Evolutionary conservation across 768 basidiomycete genomes (phyloP).

Genomic region (Imleria badia): DNA sequence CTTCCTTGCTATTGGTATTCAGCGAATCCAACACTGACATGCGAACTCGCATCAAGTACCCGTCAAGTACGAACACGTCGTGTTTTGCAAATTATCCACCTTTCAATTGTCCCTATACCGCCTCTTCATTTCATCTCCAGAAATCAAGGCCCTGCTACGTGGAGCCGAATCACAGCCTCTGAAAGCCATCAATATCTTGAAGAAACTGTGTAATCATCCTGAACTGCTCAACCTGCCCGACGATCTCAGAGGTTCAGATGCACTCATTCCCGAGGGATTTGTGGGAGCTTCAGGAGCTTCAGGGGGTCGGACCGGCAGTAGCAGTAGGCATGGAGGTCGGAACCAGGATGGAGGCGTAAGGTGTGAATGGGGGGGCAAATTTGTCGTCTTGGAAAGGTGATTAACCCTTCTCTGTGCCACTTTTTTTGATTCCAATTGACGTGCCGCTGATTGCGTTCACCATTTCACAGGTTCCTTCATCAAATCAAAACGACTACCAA

Average conservation of each 20-base stretch:
- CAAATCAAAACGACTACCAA: conserved; percentile 77
- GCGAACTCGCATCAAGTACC: conserved; percentile 60
- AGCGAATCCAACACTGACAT: background rate
- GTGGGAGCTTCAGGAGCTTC: conserved; percentile 55
- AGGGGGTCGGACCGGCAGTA: conserved; percentile 10
- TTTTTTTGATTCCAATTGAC: background rate
- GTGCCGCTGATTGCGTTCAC: background rate
- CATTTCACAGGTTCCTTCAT: conserved; percentile 69
- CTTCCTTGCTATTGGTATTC: background rate
- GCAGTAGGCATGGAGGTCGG: conserved; percentile 41
- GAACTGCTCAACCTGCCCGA: conserved; percentile 83
- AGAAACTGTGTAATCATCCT: conserved; percentile 96
- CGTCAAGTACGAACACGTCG: conserved; percentile 98
- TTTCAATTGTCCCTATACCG: conserved; percentile 86
- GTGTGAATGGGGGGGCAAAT: conserved; percentile 89
- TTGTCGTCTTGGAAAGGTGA: conserved; percentile 88
- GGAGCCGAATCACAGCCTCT: conserved; percentile 91
- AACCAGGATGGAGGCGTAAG: conserved; percentile 49
- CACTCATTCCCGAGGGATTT: conserved; percentile 81
- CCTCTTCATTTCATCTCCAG: conserved; percentile 88
- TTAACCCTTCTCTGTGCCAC: conserved; percentile 6
- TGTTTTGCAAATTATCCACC: conserved; percentile 84
- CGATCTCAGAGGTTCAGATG: conserved; percentile 80
- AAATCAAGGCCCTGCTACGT: conserved; percentile 85
- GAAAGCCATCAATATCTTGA: conserved; percentile 91